phyloP scores from a whole-genome alignment of 441 rosid species.

The Adansonia grandidieri region DNA sequence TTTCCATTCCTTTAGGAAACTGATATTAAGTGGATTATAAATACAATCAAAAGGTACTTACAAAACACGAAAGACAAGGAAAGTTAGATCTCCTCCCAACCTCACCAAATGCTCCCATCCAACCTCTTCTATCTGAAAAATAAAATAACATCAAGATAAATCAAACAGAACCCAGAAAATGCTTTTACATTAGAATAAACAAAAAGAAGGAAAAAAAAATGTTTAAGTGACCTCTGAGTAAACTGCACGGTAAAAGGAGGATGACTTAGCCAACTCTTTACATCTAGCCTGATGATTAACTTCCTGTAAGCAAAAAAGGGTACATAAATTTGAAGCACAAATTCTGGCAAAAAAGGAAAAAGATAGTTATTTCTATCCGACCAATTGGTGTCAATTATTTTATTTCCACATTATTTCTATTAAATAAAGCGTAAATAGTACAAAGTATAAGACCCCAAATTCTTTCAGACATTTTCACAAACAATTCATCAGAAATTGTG shows the following conservation, averaged over 20 bases:
- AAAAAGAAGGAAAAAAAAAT: background rate
- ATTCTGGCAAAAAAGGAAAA: background rate
- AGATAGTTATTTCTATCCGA: background rate
- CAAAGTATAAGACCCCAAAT: background rate
- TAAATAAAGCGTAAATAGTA: background rate
- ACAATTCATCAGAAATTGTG: slow-evolving; percentile 3
- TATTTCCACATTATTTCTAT: background rate
- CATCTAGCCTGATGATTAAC: slow-evolving; percentile 32
- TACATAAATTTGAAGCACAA: background rate
- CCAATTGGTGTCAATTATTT: background rate
- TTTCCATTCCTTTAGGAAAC: slow-evolving; percentile 14
- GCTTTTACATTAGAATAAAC: background rate
- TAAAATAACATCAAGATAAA: background rate
- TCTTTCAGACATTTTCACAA: slow-evolving; percentile 23
- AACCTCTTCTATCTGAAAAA: slow-evolving; percentile 66
- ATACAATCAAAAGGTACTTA: slow-evolving; percentile 38
- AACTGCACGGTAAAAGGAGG: slow-evolving; percentile 53
- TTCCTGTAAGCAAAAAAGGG: slow-evolving; percentile 16
- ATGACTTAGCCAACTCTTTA: slow-evolving; percentile 50
- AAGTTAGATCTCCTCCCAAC: slow-evolving; percentile 54
- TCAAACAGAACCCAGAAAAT: background rate
- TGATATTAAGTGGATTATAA: background rate
- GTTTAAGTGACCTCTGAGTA: slow-evolving; percentile 61
- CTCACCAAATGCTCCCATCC: slow-evolving; percentile 70
- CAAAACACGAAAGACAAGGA: slow-evolving; percentile 60